Conservation (phyloP, 768 basidiomycete genomes). For the Calocybe indica region DNA sequence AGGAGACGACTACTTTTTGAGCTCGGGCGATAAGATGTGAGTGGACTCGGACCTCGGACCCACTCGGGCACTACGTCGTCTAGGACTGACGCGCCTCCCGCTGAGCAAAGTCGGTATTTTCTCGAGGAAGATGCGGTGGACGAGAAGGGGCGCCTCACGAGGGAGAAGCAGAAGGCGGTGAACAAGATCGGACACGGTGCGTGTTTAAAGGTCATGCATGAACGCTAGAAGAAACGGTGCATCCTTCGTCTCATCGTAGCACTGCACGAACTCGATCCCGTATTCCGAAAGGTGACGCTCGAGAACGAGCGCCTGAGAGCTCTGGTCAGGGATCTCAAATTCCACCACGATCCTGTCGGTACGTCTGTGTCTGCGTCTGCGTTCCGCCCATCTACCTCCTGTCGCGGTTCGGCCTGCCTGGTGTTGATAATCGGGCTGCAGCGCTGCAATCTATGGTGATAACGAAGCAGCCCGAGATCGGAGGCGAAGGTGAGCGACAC, state of each 20-base stretch:
- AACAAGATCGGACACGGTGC: slow-evolving; percentile 95
- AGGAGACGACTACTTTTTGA: slow-evolving; percentile 91
- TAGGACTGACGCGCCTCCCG: not conserved
- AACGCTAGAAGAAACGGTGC: not conserved
- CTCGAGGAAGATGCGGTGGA: slow-evolving; percentile 86
- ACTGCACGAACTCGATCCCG: slow-evolving; percentile 79
- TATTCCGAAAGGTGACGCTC: slow-evolving; percentile 74
- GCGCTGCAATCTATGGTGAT: slow-evolving; percentile 95
- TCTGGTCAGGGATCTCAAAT: slow-evolving; percentile 72
- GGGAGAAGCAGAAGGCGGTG: slow-evolving; percentile 70
- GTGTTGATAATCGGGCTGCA: slow-evolving; percentile 16
- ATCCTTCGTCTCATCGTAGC: slow-evolving; percentile 31
- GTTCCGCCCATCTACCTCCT: not conserved
- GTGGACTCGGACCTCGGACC: slow-evolving; percentile 6
- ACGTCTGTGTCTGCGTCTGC: slow-evolving; percentile 12
- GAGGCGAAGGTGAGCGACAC: slow-evolving; percentile 67
- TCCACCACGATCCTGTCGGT: slow-evolving; percentile 85
- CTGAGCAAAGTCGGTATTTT: slow-evolving; percentile 62
- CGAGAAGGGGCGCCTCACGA: slow-evolving; percentile 58
- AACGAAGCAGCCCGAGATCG: slow-evolving; percentile 89
- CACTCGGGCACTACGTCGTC: not conserved
- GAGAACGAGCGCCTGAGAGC: slow-evolving; percentile 67
- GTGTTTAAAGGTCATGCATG: slow-evolving; percentile 4
- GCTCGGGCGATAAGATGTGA: slow-evolving; percentile 86
- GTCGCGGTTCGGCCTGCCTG: too few relatives aligned